These are phyloP conservation scores for Epichloe typhina DNA, from an alignment of 2,329 filamentous ascomycete species.

Conservation along the genomic window DNA sequence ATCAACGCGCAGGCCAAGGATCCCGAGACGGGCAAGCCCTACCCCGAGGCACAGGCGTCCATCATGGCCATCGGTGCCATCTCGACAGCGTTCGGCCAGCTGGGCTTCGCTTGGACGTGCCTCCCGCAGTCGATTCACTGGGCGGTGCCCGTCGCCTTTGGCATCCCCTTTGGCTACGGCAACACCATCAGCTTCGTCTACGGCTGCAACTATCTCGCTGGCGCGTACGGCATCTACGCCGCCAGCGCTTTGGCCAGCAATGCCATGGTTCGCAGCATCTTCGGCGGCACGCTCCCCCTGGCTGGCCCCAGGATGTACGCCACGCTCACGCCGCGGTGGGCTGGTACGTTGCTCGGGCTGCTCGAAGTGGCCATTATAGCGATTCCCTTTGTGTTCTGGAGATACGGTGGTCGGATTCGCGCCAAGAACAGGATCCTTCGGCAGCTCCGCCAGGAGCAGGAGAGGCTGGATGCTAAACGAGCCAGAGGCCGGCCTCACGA, in stretches of 20 bases:
- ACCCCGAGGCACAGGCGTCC: constrained; percentile 69
- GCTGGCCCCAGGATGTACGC: constrained; percentile 62
- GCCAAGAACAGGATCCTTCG: constrained; percentile 34
- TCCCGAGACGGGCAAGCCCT: constrained; percentile 56
- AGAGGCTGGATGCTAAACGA: constrained; percentile 19
- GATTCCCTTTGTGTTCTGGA: constrained; percentile 69
- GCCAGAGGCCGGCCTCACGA: constrained; percentile 17
- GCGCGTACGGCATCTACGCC: constrained; percentile 69
- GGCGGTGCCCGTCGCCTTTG: constrained; percentile 66
- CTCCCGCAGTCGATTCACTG: constrained; percentile 66
- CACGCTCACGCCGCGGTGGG: constrained; percentile 61
- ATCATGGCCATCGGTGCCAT: constrained; percentile 69
- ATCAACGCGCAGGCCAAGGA: constrained; percentile 68
- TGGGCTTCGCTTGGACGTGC: constrained; percentile 83
- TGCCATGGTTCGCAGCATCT: constrained; percentile 54
- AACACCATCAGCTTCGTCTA: constrained; percentile 76
- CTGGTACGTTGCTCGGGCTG: constrained; percentile 60
- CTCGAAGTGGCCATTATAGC: constrained; percentile 64
- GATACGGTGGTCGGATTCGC: constrained; percentile 41
- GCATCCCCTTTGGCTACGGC: constrained; percentile 65
- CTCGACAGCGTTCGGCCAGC: constrained; percentile 62
- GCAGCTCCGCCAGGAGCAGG: constrained; percentile 32
- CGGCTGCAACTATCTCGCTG: constrained; percentile 64
- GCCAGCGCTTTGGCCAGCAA: constrained; percentile 73
- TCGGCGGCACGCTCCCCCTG: constrained; percentile 64